Conservation (phyloP, 108 stramenopile species). For the Pseudonitzschia delicatissima region DNA sequence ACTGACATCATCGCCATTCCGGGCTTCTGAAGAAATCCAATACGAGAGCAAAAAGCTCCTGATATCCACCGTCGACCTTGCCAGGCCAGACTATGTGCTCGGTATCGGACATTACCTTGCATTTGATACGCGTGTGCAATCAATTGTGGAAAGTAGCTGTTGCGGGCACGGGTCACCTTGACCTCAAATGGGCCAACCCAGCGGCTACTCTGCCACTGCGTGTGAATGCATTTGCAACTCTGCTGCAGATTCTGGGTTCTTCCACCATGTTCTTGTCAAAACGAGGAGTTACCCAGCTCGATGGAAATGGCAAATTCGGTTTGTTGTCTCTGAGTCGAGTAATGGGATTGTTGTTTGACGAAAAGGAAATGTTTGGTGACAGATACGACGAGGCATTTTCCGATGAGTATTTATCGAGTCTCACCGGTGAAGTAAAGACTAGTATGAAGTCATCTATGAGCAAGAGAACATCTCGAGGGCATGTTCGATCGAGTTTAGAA, state of each 20-base stretch:
- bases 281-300: constrained; percentile 65
- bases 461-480: constrained; percentile 15
- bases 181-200: constrained; percentile 79
- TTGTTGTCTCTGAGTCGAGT: constrained; percentile 41
- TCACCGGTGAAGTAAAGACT: neutral
- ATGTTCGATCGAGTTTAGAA: constrained; percentile 43
- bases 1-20: neutral
- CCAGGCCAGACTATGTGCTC: constrained; percentile 65
- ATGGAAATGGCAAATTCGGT: constrained; percentile 68
- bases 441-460: neutral
- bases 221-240: constrained; percentile 75
- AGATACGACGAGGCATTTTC: constrained; percentile 22
- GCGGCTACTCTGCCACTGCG: constrained; percentile 66
- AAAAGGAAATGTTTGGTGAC: constrained; percentile 45
- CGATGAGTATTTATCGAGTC: neutral
- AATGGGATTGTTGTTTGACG: constrained; percentile 67
- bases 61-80: constrained; percentile 48
- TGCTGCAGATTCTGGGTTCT: constrained; percentile 64
- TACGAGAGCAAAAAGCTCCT: constrained; percentile 44
- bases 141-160: constrained; percentile 64
- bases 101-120: constrained; percentile 42
- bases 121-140: constrained; percentile 52
- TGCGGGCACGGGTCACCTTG: constrained; percentile 61
- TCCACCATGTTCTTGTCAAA: constrained; percentile 59
- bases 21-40: constrained; percentile 6